phyloP scores from a whole-genome alignment of 441 rosid genomes.

The Syzygium syzygioides region DNA sequence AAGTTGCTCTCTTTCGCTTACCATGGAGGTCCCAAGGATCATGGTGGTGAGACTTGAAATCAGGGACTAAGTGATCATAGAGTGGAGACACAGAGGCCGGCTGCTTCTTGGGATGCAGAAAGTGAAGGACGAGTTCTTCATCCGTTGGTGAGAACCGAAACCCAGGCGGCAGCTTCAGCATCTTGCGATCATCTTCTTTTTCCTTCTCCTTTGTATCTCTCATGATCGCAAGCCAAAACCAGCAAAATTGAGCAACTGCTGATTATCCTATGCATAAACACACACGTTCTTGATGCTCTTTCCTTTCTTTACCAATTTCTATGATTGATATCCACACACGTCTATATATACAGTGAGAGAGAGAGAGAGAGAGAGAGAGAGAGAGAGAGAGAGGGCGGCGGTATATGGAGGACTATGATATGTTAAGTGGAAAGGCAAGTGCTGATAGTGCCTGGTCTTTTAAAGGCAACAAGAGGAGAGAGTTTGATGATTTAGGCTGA shows the following conservation, averaged over 20 bases:
- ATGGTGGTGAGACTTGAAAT: constrained; percentile 15
- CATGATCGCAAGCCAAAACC: not conserved
- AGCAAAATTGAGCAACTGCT: not conserved
- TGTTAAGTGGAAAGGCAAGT: not conserved
- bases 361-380: not conserved
- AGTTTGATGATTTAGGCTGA: not conserved
- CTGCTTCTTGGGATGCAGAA: constrained; percentile 22
- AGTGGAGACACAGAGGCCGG: constrained; percentile 14
- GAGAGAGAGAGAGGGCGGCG: not conserved
- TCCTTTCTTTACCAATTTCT: not conserved
- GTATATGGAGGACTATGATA: not conserved
- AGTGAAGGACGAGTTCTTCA: constrained; percentile 43
- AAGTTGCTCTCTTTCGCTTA: not conserved
- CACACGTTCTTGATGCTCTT: not conserved
- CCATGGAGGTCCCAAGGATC: constrained; percentile 45
- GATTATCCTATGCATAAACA: not conserved
- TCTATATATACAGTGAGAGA: not conserved
- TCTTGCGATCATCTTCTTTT: not conserved
- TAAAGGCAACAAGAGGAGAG: not conserved
- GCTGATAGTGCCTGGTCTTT: not conserved
- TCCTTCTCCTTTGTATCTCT: not conserved
- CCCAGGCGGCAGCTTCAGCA: constrained; percentile 40
- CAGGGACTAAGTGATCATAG: constrained; percentile 28
- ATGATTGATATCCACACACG: not conserved
- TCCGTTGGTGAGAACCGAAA: constrained; percentile 40